A percentile compares a stretch with the other conserved stretches of the same genome.
Evolutionary conservation across 2,329 filamentous ascomycete genomes (phyloP).

Genomic region (Xylariomycetidae sp.): DNA sequence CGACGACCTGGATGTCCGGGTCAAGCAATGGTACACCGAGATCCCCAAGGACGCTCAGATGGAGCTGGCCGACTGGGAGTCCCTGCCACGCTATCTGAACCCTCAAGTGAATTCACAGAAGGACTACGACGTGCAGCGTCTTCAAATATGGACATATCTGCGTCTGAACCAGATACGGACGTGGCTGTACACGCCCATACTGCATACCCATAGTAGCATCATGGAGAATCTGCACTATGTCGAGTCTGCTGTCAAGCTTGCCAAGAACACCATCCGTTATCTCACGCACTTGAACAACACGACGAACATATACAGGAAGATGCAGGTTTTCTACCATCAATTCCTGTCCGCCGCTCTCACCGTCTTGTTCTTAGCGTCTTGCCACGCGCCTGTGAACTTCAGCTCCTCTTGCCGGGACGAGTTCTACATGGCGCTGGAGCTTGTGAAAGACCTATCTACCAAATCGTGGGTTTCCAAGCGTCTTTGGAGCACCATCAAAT

Average conservation of each 20-base stretch:
- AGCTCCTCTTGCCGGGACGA: constrained; percentile 63
- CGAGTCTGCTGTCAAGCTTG: constrained; percentile 66
- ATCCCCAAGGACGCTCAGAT: constrained; percentile 53
- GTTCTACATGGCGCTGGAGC: constrained; percentile 71
- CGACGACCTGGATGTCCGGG: constrained; percentile 73
- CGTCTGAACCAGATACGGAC: constrained; percentile 87
- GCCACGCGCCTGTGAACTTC: constrained; percentile 68
- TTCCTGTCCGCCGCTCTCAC: constrained; percentile 71
- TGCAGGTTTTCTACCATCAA: constrained; percentile 75
- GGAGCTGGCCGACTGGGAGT: constrained; percentile 53
- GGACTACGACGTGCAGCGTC: constrained; percentile 60
- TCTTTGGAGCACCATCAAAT: constrained; percentile 66
- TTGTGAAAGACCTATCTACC: constrained; percentile 66
- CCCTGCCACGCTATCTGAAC: constrained; percentile 22
- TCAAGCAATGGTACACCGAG: constrained; percentile 78
- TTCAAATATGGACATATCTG: constrained; percentile 79
- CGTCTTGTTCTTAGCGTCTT: constrained; percentile 69
- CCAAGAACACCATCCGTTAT: constrained; percentile 70
- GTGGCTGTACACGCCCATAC: constrained; percentile 77
- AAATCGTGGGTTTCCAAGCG: constrained; percentile 67
- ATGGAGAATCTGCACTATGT: constrained; percentile 68
- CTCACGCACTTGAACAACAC: constrained; percentile 66
- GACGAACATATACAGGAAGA: constrained; percentile 62
- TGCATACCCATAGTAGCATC: constrained; percentile 81
- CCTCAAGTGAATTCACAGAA: constrained; percentile 36